Base-by-base conservation (phyloP, 2,329 filamentous ascomycete species). In the Penicillium frequentans region DNA sequence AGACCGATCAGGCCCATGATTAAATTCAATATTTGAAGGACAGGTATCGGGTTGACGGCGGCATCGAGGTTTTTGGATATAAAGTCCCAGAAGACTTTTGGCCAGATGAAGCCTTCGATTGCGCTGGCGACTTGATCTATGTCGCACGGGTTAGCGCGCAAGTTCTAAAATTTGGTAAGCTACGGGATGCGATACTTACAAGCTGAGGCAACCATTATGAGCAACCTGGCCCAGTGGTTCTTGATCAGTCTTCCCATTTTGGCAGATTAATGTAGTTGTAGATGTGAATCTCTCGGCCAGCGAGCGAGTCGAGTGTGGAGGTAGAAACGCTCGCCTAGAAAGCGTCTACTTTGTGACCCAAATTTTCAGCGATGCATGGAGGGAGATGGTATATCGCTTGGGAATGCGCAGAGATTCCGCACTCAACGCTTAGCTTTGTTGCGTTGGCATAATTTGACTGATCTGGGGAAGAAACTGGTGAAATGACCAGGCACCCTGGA, bases 21-120 rank as follows among this genome's bases (percentile, higher is more conserved):
- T 24, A 99, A 80, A 70, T 99, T 99, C 78, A 98, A 83, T 69
- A 89, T 90, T 74, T 99, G 95, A 16, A 99, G 82, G 50, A 92
- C 81, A 1, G 95, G 95, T n/a, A 95, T 75, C 0, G 93, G 93
- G 69, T 90, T 92, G 60, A 98, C 91, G 49, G 89, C 90, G 54
- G 81, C 83, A 72, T 99, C 91, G 67, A 99, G 86, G 68, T 91
- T 92, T 70, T 91, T 92, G 59, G 93, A 97, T 64, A 95, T 78
- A 75, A 96, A 96, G 77, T 99, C 95, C 89, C 90, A 99, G 79
- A 99, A 96, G 72, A 99, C 89, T 76, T 99, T 99, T 64, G 95
- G 95, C 92, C 93, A 99, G 84, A 99, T 93, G 83, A 95, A 96
- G 70, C 86, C 88, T 78, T 96, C 86, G 55, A 99, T 79, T 16